phyloP scores from a whole-genome alignment of 352 stramenopile species.

The Albugo candida region DNA sequence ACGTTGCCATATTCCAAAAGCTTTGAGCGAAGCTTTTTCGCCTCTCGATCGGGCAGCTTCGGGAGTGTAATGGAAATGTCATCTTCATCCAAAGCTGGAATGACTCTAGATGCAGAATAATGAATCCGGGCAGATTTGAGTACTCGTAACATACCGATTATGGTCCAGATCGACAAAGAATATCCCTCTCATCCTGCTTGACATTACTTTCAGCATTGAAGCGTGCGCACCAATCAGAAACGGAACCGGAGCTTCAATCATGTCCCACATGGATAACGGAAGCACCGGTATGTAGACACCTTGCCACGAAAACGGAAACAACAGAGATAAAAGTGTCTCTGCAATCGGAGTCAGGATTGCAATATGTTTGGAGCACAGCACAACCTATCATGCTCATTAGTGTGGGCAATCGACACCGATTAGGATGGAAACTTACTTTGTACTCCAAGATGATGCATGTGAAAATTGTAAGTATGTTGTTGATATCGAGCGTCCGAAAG shows the following conservation, averaged over 20 bases:
- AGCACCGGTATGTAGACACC: conserved; percentile 88
- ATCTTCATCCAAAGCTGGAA: conserved; percentile 49
- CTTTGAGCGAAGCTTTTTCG: conserved; percentile 33
- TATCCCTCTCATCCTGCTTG: conserved; percentile 53
- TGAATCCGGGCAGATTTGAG: not conserved
- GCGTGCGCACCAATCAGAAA: conserved; percentile 86
- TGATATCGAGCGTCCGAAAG: conserved; percentile 82
- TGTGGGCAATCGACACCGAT: not conserved
- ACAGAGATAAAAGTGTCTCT: conserved; percentile 79
- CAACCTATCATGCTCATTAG: conserved; percentile 30
- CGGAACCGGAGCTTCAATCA: conserved; percentile 89
- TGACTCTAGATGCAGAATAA: conserved; percentile 20
- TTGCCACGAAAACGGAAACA: conserved; percentile 91
- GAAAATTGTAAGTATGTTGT: conserved; percentile 83
- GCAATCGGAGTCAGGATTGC: conserved; percentile 79
- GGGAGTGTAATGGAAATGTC: conserved; percentile 32
- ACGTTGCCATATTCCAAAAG: conserved; percentile 40
- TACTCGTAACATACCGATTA: conserved; percentile 30
- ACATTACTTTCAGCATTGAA: conserved; percentile 42
- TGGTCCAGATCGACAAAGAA: conserved; percentile 91
- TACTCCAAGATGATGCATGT: conserved; percentile 79
- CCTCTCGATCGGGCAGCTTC: conserved; percentile 57
- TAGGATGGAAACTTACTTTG: conserved; percentile 21
- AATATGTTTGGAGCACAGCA: conserved; percentile 80
- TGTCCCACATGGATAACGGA: conserved; percentile 79